A percentile compares a stretch with the other conserved stretches of the same genome.
These are phyloP conservation scores for Ascochyta pisi DNA, from an alignment of 2,329 filamentous ascomycete genomes.

Conservation along the genomic window DNA sequence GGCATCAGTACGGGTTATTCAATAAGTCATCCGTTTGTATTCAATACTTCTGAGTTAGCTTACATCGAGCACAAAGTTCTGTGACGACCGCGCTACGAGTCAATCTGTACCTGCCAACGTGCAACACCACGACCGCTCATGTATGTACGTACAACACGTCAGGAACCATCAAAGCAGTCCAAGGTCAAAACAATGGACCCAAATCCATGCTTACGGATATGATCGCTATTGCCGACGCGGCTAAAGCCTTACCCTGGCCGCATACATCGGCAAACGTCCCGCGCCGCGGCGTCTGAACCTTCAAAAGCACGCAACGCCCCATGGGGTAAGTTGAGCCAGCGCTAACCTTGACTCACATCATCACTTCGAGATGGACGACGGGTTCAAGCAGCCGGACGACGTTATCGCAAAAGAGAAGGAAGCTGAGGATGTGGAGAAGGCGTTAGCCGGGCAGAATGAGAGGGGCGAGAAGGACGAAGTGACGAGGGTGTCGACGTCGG, in stretches of 20 bases:
- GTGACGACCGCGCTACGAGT: no score
- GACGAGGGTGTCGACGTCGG: conserved; percentile 9
- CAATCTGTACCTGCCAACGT: background rate
- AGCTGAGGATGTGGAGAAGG: conserved; percentile 6
- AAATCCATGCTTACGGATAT: background rate
- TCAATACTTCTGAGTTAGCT: background rate
- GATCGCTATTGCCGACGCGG: conserved; percentile 10
- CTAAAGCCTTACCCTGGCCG: conserved; percentile 12
- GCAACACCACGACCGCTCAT: background rate
- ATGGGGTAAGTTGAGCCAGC: conserved; percentile 2
- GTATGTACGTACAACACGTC: background rate
- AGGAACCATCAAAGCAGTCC: background rate
- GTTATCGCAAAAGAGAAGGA: conserved; percentile 9
- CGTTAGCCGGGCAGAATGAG: background rate
- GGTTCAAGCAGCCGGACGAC: conserved; percentile 14
- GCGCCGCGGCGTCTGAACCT: conserved; percentile 11
- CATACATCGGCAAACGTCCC: conserved; percentile 11
- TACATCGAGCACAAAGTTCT: background rate
- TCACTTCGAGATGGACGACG: conserved; percentile 16
- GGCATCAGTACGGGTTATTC: background rate
- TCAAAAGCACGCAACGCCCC: conserved; percentile 14
- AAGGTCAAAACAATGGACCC: no score
- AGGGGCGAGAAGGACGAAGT: conserved; percentile 16
- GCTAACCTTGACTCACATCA: background rate
- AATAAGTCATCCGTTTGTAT: background rate